Evolutionary conservation across 345 rosid species (phyloP).

Genomic region (Hirschfeldia incana): DNA sequence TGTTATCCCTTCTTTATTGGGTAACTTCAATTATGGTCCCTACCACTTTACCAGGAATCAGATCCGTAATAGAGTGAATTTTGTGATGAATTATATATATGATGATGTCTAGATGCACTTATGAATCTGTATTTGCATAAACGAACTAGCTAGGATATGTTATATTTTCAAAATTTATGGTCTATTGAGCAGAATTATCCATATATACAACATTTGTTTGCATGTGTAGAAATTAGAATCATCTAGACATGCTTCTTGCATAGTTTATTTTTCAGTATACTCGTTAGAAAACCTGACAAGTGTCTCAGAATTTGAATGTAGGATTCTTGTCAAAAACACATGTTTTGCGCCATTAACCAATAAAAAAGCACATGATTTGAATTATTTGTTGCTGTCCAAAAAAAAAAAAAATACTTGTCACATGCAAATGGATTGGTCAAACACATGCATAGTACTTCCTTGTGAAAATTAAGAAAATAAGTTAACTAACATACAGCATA

Average conservation of each 20-base stretch:
- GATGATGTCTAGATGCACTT: slow-evolving; percentile 4
- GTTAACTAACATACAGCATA: background rate
- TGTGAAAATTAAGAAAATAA: background rate
- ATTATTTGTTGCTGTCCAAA: background rate
- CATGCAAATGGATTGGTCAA: background rate
- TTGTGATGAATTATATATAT: background rate
- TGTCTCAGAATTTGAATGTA: background rate
- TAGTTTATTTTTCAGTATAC: background rate
- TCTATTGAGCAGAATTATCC: background rate
- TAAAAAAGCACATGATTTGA: background rate
- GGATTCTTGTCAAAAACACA: background rate
- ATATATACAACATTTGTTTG: background rate
- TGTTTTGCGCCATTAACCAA: background rate
- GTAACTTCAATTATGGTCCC: slow-evolving; percentile 17
- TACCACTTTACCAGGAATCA: background rate
- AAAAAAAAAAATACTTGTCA: background rate
- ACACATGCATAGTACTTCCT: background rate
- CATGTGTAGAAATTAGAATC: background rate
- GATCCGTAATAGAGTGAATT: background rate
- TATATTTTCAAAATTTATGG: background rate
- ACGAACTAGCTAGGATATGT: background rate
- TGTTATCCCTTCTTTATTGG: slow-evolving; percentile 1
- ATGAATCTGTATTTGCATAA: background rate
- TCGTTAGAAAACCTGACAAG: background rate
- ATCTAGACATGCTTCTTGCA: background rate